phyloP scores from a whole-genome alignment of 192 early-diverging fungal species.

The Jimgerdemannia lactiflua region DNA sequence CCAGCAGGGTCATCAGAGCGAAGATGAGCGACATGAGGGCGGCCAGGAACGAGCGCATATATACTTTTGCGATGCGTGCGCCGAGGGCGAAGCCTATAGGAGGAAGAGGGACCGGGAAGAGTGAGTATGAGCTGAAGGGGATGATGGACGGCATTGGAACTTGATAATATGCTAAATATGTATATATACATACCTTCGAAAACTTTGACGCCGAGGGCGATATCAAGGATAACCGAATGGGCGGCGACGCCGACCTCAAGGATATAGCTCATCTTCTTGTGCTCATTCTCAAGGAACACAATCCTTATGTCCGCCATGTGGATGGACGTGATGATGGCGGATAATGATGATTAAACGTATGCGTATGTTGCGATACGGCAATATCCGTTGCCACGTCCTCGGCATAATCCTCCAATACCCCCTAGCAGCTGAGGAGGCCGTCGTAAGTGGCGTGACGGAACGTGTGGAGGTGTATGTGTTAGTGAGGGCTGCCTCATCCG shows the following conservation, averaged over 20 bases:
- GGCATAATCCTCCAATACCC: not conserved
- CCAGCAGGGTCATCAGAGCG: slow-evolving; percentile 78
- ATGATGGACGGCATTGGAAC: no score
- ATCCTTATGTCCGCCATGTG: slow-evolving; percentile 2
- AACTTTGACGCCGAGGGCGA: slow-evolving; percentile 63
- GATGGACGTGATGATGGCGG: slow-evolving; percentile 10
- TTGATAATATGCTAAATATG: not conserved
- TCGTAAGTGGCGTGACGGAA: not conserved
- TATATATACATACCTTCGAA: no score
- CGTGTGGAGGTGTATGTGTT: not conserved
- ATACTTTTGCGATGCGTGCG: slow-evolving; percentile 58
- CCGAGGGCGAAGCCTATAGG: slow-evolving; percentile 73
- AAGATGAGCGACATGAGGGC: slow-evolving; percentile 55
- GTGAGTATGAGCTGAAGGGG: not conserved
- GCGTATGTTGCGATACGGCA: slow-evolving; percentile 8
- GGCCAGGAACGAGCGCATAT: slow-evolving; percentile 28
- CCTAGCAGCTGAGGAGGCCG: no score
- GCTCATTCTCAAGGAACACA: slow-evolving; percentile 29
- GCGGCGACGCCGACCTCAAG: slow-evolving; percentile 77
- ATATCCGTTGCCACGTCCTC: slow-evolving; percentile 7
- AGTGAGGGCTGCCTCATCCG: not conserved
- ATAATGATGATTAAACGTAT: slow-evolving; percentile 11
- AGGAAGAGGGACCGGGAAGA: not conserved
- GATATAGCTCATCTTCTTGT: slow-evolving; percentile 54
- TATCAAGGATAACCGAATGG: slow-evolving; percentile 76